phyloP scores from a whole-genome alignment of 441 rosid genomes.

The Manihot esculenta region DNA sequence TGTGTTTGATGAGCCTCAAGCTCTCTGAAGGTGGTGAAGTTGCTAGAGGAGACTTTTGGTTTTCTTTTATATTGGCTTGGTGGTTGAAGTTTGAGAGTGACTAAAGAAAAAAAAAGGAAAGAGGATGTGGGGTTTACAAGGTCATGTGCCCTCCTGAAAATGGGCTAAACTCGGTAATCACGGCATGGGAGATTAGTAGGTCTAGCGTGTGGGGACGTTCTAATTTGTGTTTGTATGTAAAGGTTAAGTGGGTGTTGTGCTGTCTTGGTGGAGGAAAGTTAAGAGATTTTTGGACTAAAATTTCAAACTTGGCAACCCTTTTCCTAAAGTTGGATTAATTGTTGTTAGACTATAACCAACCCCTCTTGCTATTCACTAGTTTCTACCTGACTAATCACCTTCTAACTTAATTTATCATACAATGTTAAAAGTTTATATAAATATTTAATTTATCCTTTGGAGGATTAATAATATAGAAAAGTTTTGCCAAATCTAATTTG shows the following conservation, averaged over 20 bases:
- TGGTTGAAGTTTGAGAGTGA: slow-evolving; percentile 51
- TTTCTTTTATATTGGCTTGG: slow-evolving; percentile 21
- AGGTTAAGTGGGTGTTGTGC: not conserved
- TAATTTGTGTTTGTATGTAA: not conserved
- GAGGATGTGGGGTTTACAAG: slow-evolving; percentile 26
- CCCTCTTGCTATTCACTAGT: not conserved
- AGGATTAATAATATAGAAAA: slow-evolving; percentile 2
- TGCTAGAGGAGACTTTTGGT: not conserved
- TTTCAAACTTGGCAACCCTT: slow-evolving; percentile 21
- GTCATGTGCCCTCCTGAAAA: slow-evolving; percentile 7
- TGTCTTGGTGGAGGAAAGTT: slow-evolving; percentile 2
- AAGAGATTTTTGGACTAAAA: slow-evolving; percentile 9
- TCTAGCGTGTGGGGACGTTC: slow-evolving; percentile 25
- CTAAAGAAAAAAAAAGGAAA: slow-evolving; percentile 29
- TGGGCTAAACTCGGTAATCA: slow-evolving; percentile 23
- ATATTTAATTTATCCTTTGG: not conserved
- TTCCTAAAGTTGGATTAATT: slow-evolving; percentile 13
- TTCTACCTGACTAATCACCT: not conserved
- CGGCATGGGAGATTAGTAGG: slow-evolving; percentile 15
- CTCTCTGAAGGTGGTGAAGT: slow-evolving; percentile 4
- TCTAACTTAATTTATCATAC: too few species aligned
- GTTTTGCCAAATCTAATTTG: not conserved
- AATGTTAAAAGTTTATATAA: too few species aligned
- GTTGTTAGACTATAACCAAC: slow-evolving; percentile 12
- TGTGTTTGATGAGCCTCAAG: too few species aligned